Conservation (phyloP, 176 grass and related monocot genomes). For the Oryza rufipogon region DNA sequence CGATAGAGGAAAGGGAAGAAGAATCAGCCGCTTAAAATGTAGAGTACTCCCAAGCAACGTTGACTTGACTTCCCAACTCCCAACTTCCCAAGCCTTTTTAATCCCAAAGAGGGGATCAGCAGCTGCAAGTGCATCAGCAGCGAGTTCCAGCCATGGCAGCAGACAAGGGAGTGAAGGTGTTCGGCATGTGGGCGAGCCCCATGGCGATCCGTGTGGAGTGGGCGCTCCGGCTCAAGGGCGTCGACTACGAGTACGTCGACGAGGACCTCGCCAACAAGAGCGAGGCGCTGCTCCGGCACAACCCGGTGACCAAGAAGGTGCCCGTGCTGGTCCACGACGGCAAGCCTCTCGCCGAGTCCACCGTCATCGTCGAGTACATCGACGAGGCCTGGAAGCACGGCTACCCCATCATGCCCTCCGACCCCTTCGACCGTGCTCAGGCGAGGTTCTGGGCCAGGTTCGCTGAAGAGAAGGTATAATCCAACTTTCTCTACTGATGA, state of each 20-base stretch:
- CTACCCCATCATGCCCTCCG: constrained; percentile 58
- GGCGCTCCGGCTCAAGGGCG: constrained; percentile 67
- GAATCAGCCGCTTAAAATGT: too few species aligned
- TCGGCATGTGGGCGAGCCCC: constrained; percentile 66
- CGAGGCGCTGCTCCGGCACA: constrained; percentile 56
- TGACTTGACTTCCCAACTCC: not conserved
- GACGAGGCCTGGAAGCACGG: constrained; percentile 63
- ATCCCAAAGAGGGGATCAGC: not conserved
- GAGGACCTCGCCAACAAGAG: constrained; percentile 67
- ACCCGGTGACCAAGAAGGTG: constrained; percentile 65
- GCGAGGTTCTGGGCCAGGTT: constrained; percentile 67
- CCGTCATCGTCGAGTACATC: constrained; percentile 66
- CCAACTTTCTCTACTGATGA: not conserved
- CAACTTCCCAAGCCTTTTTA: not conserved
- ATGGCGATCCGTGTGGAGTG: constrained; percentile 48
- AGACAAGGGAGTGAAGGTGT: constrained; percentile 60
- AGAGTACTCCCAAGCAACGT: not conserved
- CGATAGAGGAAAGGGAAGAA: not conserved
- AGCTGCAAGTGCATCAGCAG: not conserved
- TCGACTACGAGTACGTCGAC: constrained; percentile 62
- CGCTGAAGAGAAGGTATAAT: constrained; percentile 54
- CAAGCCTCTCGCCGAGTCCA: constrained; percentile 48
- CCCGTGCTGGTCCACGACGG: constrained; percentile 65
- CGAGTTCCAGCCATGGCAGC: constrained; percentile 43
- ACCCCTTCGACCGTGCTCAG: constrained; percentile 55